A percentile compares a stretch with the other conserved stretches of the same genome.
Evolutionary conservation across 352 stramenopile species (phyloP).

Genomic region (Pythium folliculosum): DNA sequence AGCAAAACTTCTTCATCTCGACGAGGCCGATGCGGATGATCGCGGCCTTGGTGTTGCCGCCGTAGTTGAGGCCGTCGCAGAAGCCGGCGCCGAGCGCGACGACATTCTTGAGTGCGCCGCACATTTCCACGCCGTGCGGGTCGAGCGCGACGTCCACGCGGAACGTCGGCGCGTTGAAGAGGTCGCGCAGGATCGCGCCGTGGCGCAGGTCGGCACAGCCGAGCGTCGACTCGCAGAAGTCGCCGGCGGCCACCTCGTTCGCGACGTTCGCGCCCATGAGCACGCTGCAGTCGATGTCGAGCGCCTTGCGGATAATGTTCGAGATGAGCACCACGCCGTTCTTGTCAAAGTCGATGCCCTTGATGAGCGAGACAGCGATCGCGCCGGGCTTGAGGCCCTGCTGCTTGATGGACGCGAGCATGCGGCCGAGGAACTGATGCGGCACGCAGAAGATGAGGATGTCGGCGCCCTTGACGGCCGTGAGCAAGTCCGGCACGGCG

Average conservation of each 20-base stretch:
- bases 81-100: conserved; percentile 97
- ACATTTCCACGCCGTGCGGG: conserved; percentile 94
- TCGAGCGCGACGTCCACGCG: conserved; percentile 93
- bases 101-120: conserved; percentile 97
- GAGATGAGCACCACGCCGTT: conserved; percentile 86
- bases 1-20: conserved; percentile 95
- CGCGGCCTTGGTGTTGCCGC: conserved; percentile 98
- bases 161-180: conserved; percentile 90
- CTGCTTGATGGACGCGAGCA: conserved; percentile 89
- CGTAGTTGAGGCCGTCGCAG: conserved; percentile 94
- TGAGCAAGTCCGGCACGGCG: conserved; percentile 90
- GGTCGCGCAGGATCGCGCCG: conserved; percentile 61
- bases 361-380: conserved; percentile 91
- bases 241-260: conserved; percentile 93
- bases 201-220: conserved; percentile 81
- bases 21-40: conserved; percentile 94
- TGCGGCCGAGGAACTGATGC: conserved; percentile 94
- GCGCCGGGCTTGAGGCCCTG: conserved; percentile 60
- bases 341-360: conserved; percentile 89
- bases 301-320: conserved; percentile 84
- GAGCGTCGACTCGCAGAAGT: conserved; percentile 97
- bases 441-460: conserved; percentile 97
- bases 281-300: conserved; percentile 90
- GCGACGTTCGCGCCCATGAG: conserved; percentile 98
- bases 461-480: conserved; percentile 88